Evolutionary conservation across 1,284 basidiomycete genomes (phyloP).

Genomic region (Microbotryomycetes sp.): DNA sequence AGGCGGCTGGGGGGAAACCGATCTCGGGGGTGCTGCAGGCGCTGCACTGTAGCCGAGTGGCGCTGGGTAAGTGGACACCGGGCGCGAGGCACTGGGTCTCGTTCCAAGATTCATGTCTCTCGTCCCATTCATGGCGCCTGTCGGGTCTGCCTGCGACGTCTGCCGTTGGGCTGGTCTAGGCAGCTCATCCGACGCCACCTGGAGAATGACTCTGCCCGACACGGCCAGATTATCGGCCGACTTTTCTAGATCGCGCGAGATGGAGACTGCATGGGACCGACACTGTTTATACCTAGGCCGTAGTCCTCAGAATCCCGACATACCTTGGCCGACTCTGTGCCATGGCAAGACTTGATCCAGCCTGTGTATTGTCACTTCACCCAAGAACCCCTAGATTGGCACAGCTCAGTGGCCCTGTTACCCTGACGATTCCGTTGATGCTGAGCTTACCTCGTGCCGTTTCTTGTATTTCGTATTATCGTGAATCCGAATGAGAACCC

Average conservation of each 20-base stretch:
- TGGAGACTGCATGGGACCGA: slow-evolving; percentile 28
- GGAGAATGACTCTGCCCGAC: slow-evolving; percentile 72
- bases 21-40: neutral
- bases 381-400: slow-evolving; percentile 69
- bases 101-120: neutral
- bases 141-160: neutral
- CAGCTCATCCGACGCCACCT: slow-evolving; percentile 62
- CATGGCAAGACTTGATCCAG: slow-evolving; percentile 79
- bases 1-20: neutral
- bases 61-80: neutral
- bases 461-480: slow-evolving; percentile 94
- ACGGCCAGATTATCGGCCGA: slow-evolving; percentile 78
- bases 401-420: neutral
- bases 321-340: slow-evolving; percentile 73
- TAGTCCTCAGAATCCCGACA: slow-evolving; percentile 37
- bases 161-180: slow-evolving; percentile 33
- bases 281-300: too few species aligned
- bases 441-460: slow-evolving; percentile 50
- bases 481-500: slow-evolving; percentile 86
- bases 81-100: neutral
- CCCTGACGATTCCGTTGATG: neutral
- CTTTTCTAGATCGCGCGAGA: slow-evolving; percentile 73
- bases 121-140: too few species aligned
- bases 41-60: neutral
- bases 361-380: slow-evolving; percentile 74